Evolutionary conservation across 352 stramenopile genomes (phyloP).

Genomic region (Pythium sukuiense): DNA sequence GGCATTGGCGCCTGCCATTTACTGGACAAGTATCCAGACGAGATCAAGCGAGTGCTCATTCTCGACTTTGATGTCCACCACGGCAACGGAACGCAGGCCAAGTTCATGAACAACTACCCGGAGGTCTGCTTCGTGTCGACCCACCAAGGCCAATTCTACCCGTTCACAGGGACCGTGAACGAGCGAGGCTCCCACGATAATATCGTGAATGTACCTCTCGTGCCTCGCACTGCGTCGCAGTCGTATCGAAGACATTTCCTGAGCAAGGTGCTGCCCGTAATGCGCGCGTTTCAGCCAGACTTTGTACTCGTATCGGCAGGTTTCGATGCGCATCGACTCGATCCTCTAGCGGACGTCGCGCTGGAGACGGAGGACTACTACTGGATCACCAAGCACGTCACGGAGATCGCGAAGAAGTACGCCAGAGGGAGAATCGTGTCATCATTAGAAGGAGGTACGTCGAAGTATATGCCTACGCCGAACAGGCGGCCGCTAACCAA

Average conservation of each 20-base stretch:
- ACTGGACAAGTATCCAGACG: conserved; percentile 36
- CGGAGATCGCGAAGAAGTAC: conserved; percentile 41
- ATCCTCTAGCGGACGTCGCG: conserved; percentile 86
- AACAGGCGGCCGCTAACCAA: not conserved
- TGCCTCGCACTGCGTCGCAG: conserved; percentile 42
- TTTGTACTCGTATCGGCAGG: conserved; percentile 94
- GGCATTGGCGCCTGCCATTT: conserved; percentile 71
- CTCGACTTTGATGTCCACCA: conserved; percentile 92
- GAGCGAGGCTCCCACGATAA: conserved; percentile 69
- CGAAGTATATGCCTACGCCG: not conserved
- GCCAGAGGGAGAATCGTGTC: conserved; percentile 53
- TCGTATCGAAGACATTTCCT: conserved; percentile 74
- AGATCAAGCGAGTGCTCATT: conserved; percentile 58
- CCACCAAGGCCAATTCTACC: conserved; percentile 71
- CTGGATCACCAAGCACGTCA: conserved; percentile 43
- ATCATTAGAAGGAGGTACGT: conserved; percentile 58
- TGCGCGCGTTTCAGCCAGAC: conserved; percentile 90
- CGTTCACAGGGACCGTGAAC: conserved; percentile 45
- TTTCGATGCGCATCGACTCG: conserved; percentile 94
- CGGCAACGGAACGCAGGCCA: conserved; percentile 85
- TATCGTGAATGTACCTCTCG: conserved; percentile 47
- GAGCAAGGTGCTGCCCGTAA: conserved; percentile 77
- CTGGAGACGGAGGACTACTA: conserved; percentile 61
- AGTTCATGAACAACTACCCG: conserved; percentile 61
- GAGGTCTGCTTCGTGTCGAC: conserved; percentile 46